Conservation (phyloP, 495 filamentous ascomycete species). For the Podospora pseudocomata region DNA sequence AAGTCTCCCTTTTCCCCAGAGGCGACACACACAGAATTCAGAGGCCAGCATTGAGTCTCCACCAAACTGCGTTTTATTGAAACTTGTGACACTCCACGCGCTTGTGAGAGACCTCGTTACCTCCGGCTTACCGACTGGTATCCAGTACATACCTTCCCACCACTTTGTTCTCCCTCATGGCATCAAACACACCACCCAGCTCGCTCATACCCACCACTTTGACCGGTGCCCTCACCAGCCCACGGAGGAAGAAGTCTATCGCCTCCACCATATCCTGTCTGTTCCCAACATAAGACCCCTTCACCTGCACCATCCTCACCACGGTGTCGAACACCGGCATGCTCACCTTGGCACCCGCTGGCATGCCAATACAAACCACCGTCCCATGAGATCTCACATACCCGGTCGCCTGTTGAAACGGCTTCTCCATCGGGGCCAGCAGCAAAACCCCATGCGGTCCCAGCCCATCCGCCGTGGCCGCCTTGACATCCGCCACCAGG, state of each 20-base stretch:
- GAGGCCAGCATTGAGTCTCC: too few relatives aligned
- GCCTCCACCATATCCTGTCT: constrained; percentile 77
- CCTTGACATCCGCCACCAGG: constrained; percentile 75
- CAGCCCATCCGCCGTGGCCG: constrained; percentile 64
- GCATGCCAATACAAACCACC: constrained; percentile 79
- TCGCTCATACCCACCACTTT: constrained; percentile 74
- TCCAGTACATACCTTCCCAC: constrained; percentile 85
- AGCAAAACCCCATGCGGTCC: constrained; percentile 84
- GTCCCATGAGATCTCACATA: constrained; percentile 77
- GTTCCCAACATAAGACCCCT: constrained; percentile 87
- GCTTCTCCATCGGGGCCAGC: constrained; percentile 78
- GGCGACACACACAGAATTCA: too few relatives aligned
- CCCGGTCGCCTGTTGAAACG: constrained; percentile 81
- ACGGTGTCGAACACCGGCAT: constrained; percentile 83
- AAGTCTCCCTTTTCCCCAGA: too few relatives aligned
- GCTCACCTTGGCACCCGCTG: constrained; percentile 68
- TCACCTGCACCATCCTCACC: constrained; percentile 79
- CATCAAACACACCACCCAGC: constrained; percentile 65
- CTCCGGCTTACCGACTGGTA: constrained; percentile 38
- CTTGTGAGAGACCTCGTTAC: not conserved
- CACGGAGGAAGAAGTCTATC: constrained; percentile 77
- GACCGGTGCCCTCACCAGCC: constrained; percentile 78
- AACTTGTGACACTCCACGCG: not conserved
- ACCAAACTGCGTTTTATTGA: too few relatives aligned
- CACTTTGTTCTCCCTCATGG: constrained; percentile 71